A percentile compares a stretch with the other conserved stretches of the same genome.
Evolutionary conservation across 179 eudicot genomes (phyloP).

Genomic region (Silene vulgaris): DNA sequence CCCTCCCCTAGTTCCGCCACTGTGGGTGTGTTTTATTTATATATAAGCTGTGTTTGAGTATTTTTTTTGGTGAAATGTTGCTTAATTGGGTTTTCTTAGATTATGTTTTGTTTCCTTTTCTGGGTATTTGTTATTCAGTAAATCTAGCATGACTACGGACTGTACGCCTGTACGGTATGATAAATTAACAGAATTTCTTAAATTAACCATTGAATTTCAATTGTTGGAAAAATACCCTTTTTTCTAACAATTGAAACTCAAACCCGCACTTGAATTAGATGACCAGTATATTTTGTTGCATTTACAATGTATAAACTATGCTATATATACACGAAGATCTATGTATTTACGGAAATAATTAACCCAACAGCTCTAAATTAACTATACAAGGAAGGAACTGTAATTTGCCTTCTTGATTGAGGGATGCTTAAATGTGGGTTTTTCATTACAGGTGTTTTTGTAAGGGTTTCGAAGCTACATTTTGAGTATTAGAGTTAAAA

Average conservation of each 20-base stretch:
- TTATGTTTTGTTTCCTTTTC: conserved; percentile 16
- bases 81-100: conserved; percentile 1
- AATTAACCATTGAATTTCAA: neutral
- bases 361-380: no score
- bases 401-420: no score
- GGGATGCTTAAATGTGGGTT: neutral
- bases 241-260: no score
- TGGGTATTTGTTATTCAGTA: conserved; percentile 18
- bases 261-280: no score
- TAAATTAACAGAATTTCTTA: neutral
- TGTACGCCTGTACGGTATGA: neutral
- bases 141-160: neutral
- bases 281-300: no score
- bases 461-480: conserved; percentile 9
- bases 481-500: neutral
- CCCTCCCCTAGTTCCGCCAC: no score
- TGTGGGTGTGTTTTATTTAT: neutral
- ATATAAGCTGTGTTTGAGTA: neutral
- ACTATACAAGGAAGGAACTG: no score
- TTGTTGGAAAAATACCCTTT: no score
- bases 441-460: conserved; percentile 8
- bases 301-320: no score
- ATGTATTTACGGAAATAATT: no score
- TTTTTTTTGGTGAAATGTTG: neutral
- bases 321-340: no score